These are phyloP conservation scores for Physcomitrellopsis africana DNA, from an alignment of 225 moss, liverwort and hornwort species.

Conservation along the genomic window DNA sequence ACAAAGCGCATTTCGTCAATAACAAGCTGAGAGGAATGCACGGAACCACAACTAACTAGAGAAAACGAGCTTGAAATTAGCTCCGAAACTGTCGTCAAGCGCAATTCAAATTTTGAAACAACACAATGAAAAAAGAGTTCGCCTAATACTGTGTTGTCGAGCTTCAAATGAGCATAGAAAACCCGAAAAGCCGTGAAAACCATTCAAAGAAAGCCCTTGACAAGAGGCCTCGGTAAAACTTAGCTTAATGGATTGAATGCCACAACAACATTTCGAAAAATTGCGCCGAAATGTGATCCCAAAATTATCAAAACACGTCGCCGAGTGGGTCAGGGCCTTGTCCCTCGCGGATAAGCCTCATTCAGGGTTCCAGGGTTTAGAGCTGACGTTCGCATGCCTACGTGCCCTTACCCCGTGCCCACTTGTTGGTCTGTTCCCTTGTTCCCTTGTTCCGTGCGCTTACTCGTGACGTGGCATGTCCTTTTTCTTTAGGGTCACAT, in stretches of 20 bases:
- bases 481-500: no score
- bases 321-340: no score
- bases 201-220: constrained; percentile 3
- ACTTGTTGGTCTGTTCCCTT: background rate
- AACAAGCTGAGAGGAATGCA: background rate
- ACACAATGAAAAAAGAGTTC: background rate
- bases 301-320: no score
- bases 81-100: background rate
- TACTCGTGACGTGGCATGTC: no score
- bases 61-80: background rate
- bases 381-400: background rate
- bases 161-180: background rate
- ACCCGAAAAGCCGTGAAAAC: background rate
- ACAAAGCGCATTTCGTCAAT: background rate
- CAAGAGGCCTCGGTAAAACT: background rate
- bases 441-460: background rate
- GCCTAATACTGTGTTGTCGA: no score
- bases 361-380: no score
- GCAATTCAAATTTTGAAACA: background rate
- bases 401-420: background rate
- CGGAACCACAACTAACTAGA: background rate
- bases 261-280: no score
- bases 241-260: no score
- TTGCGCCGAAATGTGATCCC: no score
- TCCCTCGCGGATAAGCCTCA: no score